A percentile compares a stretch with the other conserved stretches of the same genome.
Evolutionary conservation across 306 rosid species (phyloP).

Genomic region (Ammopiptanthus mongolicus): DNA sequence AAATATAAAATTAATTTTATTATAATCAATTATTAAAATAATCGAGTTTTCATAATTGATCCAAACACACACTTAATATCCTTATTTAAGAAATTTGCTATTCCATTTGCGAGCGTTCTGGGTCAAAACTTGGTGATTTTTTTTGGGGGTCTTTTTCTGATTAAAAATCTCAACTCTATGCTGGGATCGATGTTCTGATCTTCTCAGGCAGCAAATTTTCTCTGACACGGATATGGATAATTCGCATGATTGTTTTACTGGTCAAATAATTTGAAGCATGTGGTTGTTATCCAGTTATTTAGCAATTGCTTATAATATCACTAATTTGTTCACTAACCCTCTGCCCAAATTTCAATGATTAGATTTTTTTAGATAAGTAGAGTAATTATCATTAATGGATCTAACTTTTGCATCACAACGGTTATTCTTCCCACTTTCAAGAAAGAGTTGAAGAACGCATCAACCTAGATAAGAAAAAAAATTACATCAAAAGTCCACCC

Average conservation of each 20-base stretch:
- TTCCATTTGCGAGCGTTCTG: not conserved
- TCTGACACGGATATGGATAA: not conserved
- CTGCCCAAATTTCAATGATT: not conserved
- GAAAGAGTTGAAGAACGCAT: too few relatives aligned
- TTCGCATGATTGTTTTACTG: not conserved
- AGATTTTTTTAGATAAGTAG: not conserved
- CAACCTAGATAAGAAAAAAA: too few relatives aligned
- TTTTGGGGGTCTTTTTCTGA: not conserved
- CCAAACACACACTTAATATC: too few relatives aligned
- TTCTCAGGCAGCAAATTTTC: not conserved
- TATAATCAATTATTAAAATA: too few relatives aligned
- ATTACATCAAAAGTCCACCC: too few relatives aligned
- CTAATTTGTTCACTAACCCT: not conserved
- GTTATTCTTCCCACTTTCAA: too few relatives aligned
- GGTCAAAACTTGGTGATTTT: not conserved
- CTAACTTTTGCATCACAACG: too few relatives aligned
- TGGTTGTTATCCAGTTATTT: not conserved
- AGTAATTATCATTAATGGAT: too few relatives aligned
- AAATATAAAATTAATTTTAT: too few relatives aligned
- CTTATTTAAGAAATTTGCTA: not conserved
- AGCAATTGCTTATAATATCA: not conserved
- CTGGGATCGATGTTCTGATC: not conserved
- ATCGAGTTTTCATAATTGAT: too few relatives aligned
- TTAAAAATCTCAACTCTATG: not conserved
- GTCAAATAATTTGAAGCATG: not conserved